Evolutionary conservation across 306 rosid species (phyloP).

Genomic region (Cyclanthera cordifolia): DNA sequence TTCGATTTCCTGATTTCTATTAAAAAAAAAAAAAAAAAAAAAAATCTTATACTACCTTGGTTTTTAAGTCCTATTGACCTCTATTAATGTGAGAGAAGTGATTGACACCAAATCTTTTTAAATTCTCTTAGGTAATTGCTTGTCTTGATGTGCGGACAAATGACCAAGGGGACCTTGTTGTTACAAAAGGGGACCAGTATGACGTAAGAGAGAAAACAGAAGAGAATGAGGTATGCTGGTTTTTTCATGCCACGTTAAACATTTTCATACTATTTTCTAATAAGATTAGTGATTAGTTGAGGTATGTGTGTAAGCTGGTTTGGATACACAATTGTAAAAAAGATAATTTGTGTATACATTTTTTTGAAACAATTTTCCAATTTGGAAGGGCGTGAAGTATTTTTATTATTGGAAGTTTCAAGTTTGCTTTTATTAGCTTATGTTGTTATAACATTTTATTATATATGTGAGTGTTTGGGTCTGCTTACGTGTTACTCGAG

Average conservation of each 20-base stretch:
- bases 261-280: neutral
- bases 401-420: neutral
- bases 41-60: neutral
- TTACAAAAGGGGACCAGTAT: conserved; percentile 97
- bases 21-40: too few relatives aligned
- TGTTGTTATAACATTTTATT: neutral
- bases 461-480: too few relatives aligned
- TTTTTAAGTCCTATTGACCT: neutral
- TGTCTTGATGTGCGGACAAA: conserved; percentile 95
- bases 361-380: neutral
- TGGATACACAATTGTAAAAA: neutral
- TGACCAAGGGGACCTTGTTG: conserved; percentile 92
- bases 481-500: too few relatives aligned
- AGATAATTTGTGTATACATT: neutral
- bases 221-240: conserved; percentile 68
- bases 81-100: neutral
- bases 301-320: neutral
- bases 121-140: conserved; percentile 64
- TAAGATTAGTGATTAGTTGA: neutral
- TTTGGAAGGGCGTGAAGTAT: neutral
- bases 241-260: neutral
- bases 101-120: conserved; percentile 5
- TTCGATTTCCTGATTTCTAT: too few relatives aligned
- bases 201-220: conserved; percentile 82
- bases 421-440: neutral